These are phyloP conservation scores for Neoscytalidium dimidiatum DNA, from an alignment of 2,329 filamentous ascomycete species.

Conservation along the genomic window DNA sequence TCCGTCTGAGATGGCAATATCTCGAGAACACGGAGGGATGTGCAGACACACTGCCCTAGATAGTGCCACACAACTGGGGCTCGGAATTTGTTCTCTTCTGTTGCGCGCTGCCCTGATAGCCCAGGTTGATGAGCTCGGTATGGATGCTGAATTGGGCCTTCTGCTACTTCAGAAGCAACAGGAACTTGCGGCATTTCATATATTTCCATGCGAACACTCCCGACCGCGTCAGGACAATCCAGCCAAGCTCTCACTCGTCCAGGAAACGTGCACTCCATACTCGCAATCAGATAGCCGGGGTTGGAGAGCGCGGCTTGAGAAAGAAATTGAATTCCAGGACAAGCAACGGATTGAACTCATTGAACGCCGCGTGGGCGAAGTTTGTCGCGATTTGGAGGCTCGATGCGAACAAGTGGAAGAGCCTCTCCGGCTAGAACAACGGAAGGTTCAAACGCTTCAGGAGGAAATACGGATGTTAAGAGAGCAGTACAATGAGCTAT, in stretches of 20 bases:
- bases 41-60: constrained; percentile 25
- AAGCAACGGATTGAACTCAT: constrained; percentile 49
- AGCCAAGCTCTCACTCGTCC: constrained; percentile 31
- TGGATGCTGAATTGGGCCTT: constrained; percentile 26
- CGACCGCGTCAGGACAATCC: neutral
- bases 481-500: constrained; percentile 38
- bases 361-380: constrained; percentile 51
- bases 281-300: constrained; percentile 38
- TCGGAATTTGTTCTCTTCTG: constrained; percentile 32
- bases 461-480: constrained; percentile 34
- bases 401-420: constrained; percentile 58
- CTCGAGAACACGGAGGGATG: neutral
- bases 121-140: constrained; percentile 22
- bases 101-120: constrained; percentile 28
- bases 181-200: constrained; percentile 20
- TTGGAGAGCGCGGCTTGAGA: constrained; percentile 52
- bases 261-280: constrained; percentile 42
- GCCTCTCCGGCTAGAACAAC: constrained; percentile 51
- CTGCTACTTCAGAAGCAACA: constrained; percentile 34
- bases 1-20: neutral
- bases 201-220: constrained; percentile 26
- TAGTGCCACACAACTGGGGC: constrained; percentile 25
- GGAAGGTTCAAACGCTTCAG: constrained; percentile 36
- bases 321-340: constrained; percentile 42
- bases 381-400: constrained; percentile 58